Base-by-base conservation (phyloP, 225 moss, liverwort and hornwort species). In the Pseudoscleropodium purum region DNA sequence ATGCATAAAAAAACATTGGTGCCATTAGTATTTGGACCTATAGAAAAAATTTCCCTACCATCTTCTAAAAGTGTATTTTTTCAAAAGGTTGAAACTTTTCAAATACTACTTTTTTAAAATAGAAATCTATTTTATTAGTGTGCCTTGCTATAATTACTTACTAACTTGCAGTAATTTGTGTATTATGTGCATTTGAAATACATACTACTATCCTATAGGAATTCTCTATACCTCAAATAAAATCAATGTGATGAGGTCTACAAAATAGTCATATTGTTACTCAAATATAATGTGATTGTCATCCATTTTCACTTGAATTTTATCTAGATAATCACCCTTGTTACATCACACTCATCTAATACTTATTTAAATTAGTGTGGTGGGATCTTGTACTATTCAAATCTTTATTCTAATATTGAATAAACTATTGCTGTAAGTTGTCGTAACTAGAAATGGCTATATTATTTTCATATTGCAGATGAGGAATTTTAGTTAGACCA, bases 391-490 rank as follows among this genome's bases (percentile, higher is more conserved):
- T 11, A 67, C 37, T 37, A 67, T 72, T 41, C 41, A 41, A 72
- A 41, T 72, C 11, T 5, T 47, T 2, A 6, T 5, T 34, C 1
- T 51, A 3, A 34, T 21, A 76, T 33, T 33, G 33, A 49, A 49
- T 33, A 18, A 43, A 76, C 34, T 51, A 21, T 0, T 75, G 3
- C 4, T 30, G 0, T 0, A 45, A 2, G 4, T 30, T 30, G 6
- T 18, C 1, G 4, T 47, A 75, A 31, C 18, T 5, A 75, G 0
- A 31, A 30, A 47, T 75, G 47, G 4, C 11, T 30, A 18, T 43
- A 6, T 20, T 34, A 3, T 51, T 34, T 34, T 51, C 0, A 11
- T 33, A 51, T 51, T 33, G 21, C 8, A 76, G n/a, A n/a, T n/a
- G n/a, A n/a, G n/a, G n/a, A n/a, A 7, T 39, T 70, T 39, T 21